phyloP scores from a whole-genome alignment of 352 stramenopile genomes.

The Phytophthora litchii region DNA sequence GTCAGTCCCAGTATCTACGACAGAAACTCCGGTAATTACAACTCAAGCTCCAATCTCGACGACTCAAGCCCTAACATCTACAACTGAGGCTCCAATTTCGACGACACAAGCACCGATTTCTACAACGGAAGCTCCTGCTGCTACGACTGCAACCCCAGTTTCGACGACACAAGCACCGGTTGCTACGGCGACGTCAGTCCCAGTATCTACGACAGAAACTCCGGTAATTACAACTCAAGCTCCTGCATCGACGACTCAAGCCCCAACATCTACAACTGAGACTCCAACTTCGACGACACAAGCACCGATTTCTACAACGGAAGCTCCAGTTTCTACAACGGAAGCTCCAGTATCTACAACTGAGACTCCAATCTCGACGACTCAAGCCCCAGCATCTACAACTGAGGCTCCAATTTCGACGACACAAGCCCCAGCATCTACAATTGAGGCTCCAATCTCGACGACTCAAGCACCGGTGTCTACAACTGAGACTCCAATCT shows the following conservation, averaged over 20 bases:
- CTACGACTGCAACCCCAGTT: neutral
- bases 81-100: neutral
- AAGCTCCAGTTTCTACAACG: neutral
- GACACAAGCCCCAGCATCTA: neutral
- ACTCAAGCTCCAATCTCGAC: slow-evolving; percentile 5
- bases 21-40: neutral
- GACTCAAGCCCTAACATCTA: neutral
- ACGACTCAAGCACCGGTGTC: too few species aligned
- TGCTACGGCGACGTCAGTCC: too few species aligned
- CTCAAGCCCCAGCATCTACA: neutral
- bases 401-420: neutral
- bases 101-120: slow-evolving; percentile 6
- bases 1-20: slow-evolving; percentile 5
- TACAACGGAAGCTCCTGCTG: neutral
- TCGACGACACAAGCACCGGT: slow-evolving; percentile 2
- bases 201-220: slow-evolving; percentile 2
- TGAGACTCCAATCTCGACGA: neutral
- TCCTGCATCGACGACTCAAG: neutral
- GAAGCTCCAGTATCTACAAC: neutral
- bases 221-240: neutral
- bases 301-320: slow-evolving; percentile 1
- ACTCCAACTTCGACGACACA: neutral
- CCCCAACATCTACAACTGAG: slow-evolving; percentile 1
- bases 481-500: too few species aligned
- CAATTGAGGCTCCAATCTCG: neutral